Conservation (phyloP, 1,284 basidiomycete genomes). For the Cryptococcus wingfieldii region DNA sequence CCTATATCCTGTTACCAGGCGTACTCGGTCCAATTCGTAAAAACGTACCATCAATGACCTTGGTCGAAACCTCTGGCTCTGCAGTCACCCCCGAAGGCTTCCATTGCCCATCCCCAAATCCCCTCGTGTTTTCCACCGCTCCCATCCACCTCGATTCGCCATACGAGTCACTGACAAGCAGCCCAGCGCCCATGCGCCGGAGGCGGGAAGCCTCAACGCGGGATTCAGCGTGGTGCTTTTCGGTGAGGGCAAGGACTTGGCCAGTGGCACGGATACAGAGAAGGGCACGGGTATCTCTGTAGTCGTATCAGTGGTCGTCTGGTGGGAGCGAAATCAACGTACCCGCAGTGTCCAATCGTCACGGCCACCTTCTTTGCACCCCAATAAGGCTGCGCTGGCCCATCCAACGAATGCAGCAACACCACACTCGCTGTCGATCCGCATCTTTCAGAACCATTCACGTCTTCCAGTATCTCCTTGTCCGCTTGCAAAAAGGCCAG, state of each 20-base stretch:
- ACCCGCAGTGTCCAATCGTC: slow-evolving; percentile 92
- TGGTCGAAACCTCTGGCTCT: slow-evolving; percentile 85
- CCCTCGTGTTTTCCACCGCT: slow-evolving; percentile 85
- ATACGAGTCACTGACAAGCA: slow-evolving; percentile 88
- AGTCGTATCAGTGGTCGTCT: background rate
- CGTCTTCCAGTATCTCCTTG: slow-evolving; percentile 59
- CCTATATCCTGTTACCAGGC: slow-evolving; percentile 50
- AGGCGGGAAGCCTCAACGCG: slow-evolving; percentile 78
- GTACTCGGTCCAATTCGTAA: background rate
- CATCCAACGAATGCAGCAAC: slow-evolving; percentile 76
- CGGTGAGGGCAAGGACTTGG: slow-evolving; percentile 72
- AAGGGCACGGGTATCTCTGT: slow-evolving; percentile 81
- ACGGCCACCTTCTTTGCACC: slow-evolving; percentile 63
- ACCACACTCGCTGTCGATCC: slow-evolving; percentile 90
- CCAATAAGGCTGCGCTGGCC: slow-evolving; percentile 74
- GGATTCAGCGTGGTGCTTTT: slow-evolving; percentile 88
- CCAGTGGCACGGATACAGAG: slow-evolving; percentile 72
- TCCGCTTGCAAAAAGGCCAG: slow-evolving; percentile 71
- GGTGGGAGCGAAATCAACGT: slow-evolving; percentile 25
- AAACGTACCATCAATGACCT: slow-evolving; percentile 65
- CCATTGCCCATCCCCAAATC: slow-evolving; percentile 86
- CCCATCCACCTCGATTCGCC: slow-evolving; percentile 98
- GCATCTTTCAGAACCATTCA: slow-evolving; percentile 52
- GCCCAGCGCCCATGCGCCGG: slow-evolving; percentile 74
- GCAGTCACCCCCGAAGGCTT: slow-evolving; percentile 89